Conservation (phyloP, 2,329 filamentous ascomycete species). For the Blumeriella jaapii region DNA sequence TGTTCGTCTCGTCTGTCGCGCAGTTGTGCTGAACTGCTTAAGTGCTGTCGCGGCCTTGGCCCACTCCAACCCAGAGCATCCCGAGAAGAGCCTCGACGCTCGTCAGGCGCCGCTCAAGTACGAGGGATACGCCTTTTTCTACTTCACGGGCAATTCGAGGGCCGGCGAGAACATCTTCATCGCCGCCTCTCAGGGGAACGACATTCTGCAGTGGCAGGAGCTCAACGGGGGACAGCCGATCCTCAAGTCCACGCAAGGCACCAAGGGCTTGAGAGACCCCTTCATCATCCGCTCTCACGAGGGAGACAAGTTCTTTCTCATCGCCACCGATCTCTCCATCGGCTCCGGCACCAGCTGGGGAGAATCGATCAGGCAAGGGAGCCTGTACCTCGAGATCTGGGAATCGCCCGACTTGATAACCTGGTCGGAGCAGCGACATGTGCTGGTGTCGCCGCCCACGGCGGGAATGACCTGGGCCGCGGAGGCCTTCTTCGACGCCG, state of each 20-base stretch:
- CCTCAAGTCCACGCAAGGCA: constrained; percentile 3
- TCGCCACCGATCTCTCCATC: constrained; percentile 6
- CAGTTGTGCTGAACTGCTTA: no score
- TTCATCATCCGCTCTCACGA: constrained; percentile 6
- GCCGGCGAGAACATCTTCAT: constrained; percentile 8
- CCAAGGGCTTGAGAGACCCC: constrained; percentile 5
- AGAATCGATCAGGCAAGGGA: constrained; percentile 2
- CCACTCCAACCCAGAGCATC: no score
- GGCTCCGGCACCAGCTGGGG: constrained; percentile 4
- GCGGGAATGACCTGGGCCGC: constrained; percentile 7
- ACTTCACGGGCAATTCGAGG: constrained; percentile 5
- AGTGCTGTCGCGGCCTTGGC: no score
- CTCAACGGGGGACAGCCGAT: constrained; percentile 5
- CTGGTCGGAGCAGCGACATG: constrained; percentile 7
- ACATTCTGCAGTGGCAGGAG: constrained; percentile 5
- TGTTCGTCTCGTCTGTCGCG: no score
- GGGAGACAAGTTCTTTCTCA: constrained; percentile 5
- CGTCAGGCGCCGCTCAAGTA: no score
- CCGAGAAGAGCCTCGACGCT: no score
- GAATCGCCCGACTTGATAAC: constrained; percentile 5
- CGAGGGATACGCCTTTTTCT: constrained; percentile 6
- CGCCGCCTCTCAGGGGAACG: constrained; percentile 5
- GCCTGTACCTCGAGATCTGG: constrained; percentile 8
- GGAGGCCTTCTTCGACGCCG: constrained; percentile 5
- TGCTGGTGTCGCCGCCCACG: constrained; percentile 6